phyloP scores from a whole-genome alignment of 2,329 filamentous ascomycete species.

The Fusarium napiforme region DNA sequence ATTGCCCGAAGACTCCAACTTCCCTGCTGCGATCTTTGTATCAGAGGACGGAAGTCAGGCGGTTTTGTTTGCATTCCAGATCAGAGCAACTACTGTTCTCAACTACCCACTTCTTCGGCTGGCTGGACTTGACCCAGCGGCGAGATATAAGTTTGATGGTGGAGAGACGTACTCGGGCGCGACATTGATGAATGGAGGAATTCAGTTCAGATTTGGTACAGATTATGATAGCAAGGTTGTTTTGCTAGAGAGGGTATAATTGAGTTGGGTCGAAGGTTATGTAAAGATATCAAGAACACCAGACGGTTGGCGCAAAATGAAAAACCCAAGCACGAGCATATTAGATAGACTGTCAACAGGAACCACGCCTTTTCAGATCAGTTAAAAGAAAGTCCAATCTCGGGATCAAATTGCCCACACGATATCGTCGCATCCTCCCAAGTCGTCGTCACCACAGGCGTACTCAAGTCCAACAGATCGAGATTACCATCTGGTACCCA shows the following conservation, averaged over 20 bases:
- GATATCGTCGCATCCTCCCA: conserved; percentile 10
- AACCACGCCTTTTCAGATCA: background rate
- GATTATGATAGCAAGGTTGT: conserved; percentile 70
- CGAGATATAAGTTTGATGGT: conserved; percentile 64
- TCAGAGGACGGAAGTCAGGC: conserved; percentile 60
- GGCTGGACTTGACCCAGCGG: conserved; percentile 65
- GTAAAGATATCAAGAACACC: background rate
- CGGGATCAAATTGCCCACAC: conserved; percentile 4
- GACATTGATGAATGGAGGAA: conserved; percentile 70
- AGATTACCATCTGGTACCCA: conserved; percentile 12
- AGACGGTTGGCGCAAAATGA: accelerated
- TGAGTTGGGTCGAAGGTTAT: accelerated
- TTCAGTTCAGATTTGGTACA: conserved; percentile 62
- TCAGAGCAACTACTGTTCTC: conserved; percentile 60
- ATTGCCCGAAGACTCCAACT: conserved; percentile 68
- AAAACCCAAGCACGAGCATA: background rate
- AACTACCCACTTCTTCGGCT: conserved; percentile 65
- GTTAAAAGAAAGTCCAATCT: background rate
- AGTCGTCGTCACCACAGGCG: background rate
- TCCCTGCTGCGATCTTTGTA: conserved; percentile 70
- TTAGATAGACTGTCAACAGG: background rate
- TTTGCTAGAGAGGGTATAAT: conserved; percentile 58
- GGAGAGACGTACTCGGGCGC: conserved; percentile 65
- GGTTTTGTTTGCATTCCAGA: conserved; percentile 71
- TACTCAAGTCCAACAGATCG: conserved; percentile 27